Conservation (phyloP, 495 filamentous ascomycete genomes). For the Aspergillus indologenus region DNA sequence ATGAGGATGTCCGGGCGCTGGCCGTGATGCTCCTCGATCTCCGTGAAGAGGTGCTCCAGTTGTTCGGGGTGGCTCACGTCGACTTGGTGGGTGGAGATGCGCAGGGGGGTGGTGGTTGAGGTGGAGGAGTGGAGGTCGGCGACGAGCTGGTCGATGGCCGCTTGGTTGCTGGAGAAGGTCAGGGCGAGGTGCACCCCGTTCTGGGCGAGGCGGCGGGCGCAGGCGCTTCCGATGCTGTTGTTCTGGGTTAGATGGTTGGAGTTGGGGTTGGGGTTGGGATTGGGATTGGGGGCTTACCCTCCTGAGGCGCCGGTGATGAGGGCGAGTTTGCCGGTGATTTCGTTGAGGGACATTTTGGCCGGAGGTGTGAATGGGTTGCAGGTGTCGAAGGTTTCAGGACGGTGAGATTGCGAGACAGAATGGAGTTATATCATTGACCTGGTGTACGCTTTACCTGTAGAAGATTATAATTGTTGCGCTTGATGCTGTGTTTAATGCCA, state of each 20-base stretch:
- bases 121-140: conserved; percentile 35
- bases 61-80: conserved; percentile 53
- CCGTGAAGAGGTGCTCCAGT: conserved; percentile 48
- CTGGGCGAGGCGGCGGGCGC: conserved; percentile 52
- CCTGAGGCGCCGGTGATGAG: conserved; percentile 65
- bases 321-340: conserved; percentile 55
- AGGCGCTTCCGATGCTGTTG: conserved; percentile 58
- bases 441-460: too few relatives aligned
- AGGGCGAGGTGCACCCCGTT: conserved; percentile 57
- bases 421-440: too few relatives aligned
- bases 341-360: conserved; percentile 43
- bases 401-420: too few relatives aligned
- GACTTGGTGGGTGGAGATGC: conserved; percentile 54
- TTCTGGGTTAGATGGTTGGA: conserved; percentile 2
- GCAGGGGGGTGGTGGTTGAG: conserved; percentile 34
- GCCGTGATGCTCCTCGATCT: conserved; percentile 51
- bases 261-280: too few relatives aligned
- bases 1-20: conserved; percentile 61
- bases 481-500: too few relatives aligned
- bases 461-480: too few relatives aligned
- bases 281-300: conserved; percentile 47
- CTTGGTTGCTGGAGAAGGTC: conserved; percentile 54
- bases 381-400: too few relatives aligned
- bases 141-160: conserved; percentile 45
- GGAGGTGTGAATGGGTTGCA: too few relatives aligned